Evolutionary conservation across 768 basidiomycete genomes (phyloP).

Genomic region (Artomyces pyxidatus): DNA sequence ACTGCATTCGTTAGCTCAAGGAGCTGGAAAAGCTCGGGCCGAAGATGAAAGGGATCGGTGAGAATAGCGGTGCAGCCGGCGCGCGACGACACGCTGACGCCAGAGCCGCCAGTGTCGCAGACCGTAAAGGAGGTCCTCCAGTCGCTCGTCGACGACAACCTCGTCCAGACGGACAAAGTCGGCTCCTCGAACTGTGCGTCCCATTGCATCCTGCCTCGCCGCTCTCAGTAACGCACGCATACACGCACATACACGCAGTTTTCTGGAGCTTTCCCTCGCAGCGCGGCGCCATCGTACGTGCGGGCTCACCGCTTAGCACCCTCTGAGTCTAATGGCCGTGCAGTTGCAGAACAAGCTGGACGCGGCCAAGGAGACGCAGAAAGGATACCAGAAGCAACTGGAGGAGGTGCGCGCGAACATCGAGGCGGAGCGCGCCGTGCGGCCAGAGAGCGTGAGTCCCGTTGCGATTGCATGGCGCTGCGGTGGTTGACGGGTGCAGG

Average conservation of each 20-base stretch:
- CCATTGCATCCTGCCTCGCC: constrained; percentile 8
- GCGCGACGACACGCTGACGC: neutral
- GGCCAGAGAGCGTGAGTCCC: constrained; percentile 48
- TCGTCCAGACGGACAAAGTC: constrained; percentile 87
- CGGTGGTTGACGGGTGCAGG: constrained; percentile 30
- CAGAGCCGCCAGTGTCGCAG: constrained; percentile 56
- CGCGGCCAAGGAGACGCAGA: constrained; percentile 39
- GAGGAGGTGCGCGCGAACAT: constrained; percentile 40
- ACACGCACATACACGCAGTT: constrained; percentile 40
- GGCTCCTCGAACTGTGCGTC: constrained; percentile 86
- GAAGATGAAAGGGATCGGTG: constrained; percentile 89
- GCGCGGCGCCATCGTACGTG: constrained; percentile 60
- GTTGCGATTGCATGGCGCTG: neutral
- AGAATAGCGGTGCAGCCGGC: constrained; percentile 5
- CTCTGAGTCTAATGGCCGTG: too few relatives aligned
- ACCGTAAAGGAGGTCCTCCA: constrained; percentile 89
- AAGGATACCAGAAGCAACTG: constrained; percentile 36
- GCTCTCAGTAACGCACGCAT: constrained; percentile 15
- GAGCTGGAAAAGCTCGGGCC: constrained; percentile 87
- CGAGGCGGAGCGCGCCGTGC: constrained; percentile 40
- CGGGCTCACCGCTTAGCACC: neutral
- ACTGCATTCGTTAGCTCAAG: constrained; percentile 51
- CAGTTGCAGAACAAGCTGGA: constrained; percentile 54
- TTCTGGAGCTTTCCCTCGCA: constrained; percentile 97
- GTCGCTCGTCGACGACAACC: constrained; percentile 77